A percentile compares a stretch with the other conserved stretches of the same genome.
Conservation (phyloP, 768 basidiomycete genomes). For the Lentinula sp. region DNA sequence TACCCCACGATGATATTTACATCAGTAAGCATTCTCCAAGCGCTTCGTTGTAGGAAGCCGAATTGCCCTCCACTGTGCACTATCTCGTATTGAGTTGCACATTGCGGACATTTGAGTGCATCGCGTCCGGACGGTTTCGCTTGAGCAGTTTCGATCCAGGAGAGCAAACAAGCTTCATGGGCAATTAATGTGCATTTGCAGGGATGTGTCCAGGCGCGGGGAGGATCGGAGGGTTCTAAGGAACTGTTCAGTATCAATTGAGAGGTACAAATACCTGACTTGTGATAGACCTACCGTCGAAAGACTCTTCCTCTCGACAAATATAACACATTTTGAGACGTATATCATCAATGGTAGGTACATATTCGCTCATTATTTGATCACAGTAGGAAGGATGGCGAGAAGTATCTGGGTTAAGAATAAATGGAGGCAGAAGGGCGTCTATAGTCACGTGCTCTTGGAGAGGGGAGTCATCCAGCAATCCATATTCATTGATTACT, state of each 20-base stretch:
- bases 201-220: constrained; percentile 69
- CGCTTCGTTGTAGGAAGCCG: not conserved
- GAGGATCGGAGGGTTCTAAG: constrained; percentile 33
- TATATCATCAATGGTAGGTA: constrained; percentile 10
- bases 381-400: not conserved
- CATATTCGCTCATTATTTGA: constrained; percentile 8
- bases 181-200: constrained; percentile 78
- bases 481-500: not conserved
- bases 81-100: constrained; percentile 55
- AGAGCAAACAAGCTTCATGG: constrained; percentile 72
- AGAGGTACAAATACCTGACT: not conserved
- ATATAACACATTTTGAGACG: constrained; percentile 74
- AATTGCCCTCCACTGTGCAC: constrained; percentile 28
- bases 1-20: constrained; percentile 1
- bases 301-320: constrained; percentile 66
- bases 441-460: not conserved
- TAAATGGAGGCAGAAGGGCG: not conserved
- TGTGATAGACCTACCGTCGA: constrained; percentile 34
- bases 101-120: constrained; percentile 79
- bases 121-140: constrained; percentile 39
- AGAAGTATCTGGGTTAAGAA: not conserved
- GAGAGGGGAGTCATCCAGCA: not conserved
- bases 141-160: constrained; percentile 75
- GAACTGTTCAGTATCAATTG: constrained; percentile 10
- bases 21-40: not conserved